Evolutionary conservation across 805 yeast genomes (phyloP), one percentile per base, ranked within the genome.

Genomic region (Metschnikowia noctiluminum): DNA sequence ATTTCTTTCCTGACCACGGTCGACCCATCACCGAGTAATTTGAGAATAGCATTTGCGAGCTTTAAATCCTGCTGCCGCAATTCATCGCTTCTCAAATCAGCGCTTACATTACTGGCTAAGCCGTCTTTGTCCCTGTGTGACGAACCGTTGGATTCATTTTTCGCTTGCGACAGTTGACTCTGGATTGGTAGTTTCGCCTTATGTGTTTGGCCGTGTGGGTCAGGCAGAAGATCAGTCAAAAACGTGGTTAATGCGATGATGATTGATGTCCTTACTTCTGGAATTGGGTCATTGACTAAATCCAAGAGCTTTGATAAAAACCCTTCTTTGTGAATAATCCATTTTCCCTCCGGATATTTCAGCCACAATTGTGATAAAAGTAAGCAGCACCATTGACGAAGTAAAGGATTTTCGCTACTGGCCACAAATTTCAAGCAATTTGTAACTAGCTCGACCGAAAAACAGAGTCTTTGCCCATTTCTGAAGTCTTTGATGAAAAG

Each of bases 331-430:
- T 81, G 76, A 27, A 85, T 81, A 26, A 87, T 76, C 75, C 81
- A 79, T 60, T 86, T 85, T 11, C 91, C 90, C 46, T 89, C 90
- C 0, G 85, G 78, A 55, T 85, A 82, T 40, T 79, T 79, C 52
- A 75, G 75, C 84, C 94, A 85, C 28, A 90, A 68, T 58, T 88
- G 92, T 0, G 94, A 82, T 21, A 90, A 73, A 37, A 92, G 71
- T 36, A 92, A 69, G 12, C 86, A 80, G 55, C 96, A 84, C 99
- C 99, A 94, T 62, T 94, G 97, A 52, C 98, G 79, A 30, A 94
- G 69, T 28, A 89, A 66, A 1, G 98, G 97, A 49, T 86, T 84
- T 49, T 89, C 96, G 2, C 92, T 82, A 10, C 80, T 76, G 37
- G 82, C 82, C 48, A 85, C 74, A 60, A 87, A 87, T 40, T 71